phyloP scores from a whole-genome alignment of 1,284 basidiomycete genomes.

The Sanghuangporus weigelae region DNA sequence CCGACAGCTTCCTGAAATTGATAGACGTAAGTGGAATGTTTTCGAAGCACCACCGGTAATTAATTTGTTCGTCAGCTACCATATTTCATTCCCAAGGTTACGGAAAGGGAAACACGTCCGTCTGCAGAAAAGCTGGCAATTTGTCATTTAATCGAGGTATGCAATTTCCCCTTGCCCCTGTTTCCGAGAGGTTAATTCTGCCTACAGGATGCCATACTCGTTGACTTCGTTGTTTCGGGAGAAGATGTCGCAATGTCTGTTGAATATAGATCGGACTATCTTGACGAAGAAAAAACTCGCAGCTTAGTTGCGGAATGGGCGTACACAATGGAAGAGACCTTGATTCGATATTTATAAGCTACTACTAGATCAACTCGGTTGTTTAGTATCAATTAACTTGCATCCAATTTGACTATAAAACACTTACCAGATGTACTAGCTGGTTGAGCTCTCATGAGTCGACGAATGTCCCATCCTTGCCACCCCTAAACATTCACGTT shows the following conservation, averaged over 20 bases:
- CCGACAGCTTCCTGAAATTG: slow-evolving; percentile 1
- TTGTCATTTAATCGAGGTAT: slow-evolving; percentile 25
- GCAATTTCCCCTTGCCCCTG: neutral
- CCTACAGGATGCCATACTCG: slow-evolving; percentile 38
- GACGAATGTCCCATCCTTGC: slow-evolving; percentile 41
- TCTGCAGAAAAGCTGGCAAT: slow-evolving; percentile 23
- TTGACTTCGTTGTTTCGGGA: slow-evolving; percentile 35
- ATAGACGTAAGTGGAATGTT: slow-evolving; percentile 11
- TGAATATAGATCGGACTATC: slow-evolving; percentile 30
- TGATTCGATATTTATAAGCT: neutral
- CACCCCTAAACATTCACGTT: slow-evolving; percentile 69
- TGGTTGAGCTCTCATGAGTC: neutral
- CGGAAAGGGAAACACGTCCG: neutral
- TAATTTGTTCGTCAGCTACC: slow-evolving; percentile 26
- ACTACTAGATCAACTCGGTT: neutral
- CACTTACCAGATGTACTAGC: neutral
- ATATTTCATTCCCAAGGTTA: slow-evolving; percentile 27
- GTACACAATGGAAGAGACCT: slow-evolving; percentile 24
- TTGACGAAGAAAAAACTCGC: slow-evolving; percentile 29
- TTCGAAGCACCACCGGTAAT: slow-evolving; percentile 16
- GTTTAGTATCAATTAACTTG: neutral
- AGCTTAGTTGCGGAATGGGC: slow-evolving; percentile 22
- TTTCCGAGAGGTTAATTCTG: slow-evolving; percentile 20
- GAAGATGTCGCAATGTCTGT: slow-evolving; percentile 38
- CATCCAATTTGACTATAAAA: too few species aligned